Base-by-base conservation (phyloP, 768 basidiomycete genomes). In the Leucosporidium yakuticum region DNA sequence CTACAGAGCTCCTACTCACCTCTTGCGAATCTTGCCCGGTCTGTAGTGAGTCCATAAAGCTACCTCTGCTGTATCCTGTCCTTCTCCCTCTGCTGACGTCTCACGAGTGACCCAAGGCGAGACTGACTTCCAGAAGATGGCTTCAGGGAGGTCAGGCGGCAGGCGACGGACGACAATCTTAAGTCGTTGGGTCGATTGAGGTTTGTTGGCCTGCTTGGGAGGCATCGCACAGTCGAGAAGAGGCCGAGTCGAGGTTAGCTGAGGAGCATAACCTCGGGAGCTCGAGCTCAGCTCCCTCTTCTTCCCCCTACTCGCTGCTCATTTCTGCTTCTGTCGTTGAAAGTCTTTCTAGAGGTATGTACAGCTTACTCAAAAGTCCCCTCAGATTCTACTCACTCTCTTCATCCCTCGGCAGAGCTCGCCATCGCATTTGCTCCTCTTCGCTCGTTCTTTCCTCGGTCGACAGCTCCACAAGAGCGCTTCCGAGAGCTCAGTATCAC, bases 91-190 rank as follows among this genome's bases (percentile, higher is more conserved):
- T 12, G 39, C 39, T 44, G 83, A 79, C 0, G 87, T 85, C 47
- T 91, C 87, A 23, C 89, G 87, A 1, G 85, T 82, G 21, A 93
- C 88, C 93, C 94, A 98, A 2, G 82, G 77, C 62, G 86, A 82
- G 4, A 93, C 91, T 69, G 89, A 91, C 74, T 88, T 85, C 95
- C 95, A 99, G 80, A 99, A 98, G 62, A 96, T 80, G 3, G 86
- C 86, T 74, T 93, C 92, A 6, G 95, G 95, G 4, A 99, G 82
- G 74, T 93, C 91, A 19, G 94, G 89, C 0, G 95, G 95, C 7
- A 97, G 82, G 49, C 91, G 81, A 53, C 95, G 86, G 23, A 97
- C 87, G 71, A 96, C 84, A 36, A 87, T 86, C 83, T 99, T 98
- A 63, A 70, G 67, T n/a, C 71, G 67, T 39, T 59, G 62, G 17